Evolutionary conservation across 2,329 filamentous ascomycete species (phyloP).

Genomic region (Alternaria metachromatica): DNA sequence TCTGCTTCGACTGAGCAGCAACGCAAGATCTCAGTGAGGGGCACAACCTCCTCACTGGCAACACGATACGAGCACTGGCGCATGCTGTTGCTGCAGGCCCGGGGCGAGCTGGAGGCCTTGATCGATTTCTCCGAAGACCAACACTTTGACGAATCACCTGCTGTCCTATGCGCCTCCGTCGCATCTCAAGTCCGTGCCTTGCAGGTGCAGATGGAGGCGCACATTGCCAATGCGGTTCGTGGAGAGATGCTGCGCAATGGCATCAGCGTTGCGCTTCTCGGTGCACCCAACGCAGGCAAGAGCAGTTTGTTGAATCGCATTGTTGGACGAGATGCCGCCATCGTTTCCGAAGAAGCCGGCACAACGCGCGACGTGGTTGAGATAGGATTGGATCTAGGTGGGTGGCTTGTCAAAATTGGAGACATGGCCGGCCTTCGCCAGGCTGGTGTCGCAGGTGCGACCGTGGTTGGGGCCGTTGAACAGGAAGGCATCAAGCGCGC

Average conservation of each 20-base stretch:
- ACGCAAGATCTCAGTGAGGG: constrained; percentile 81
- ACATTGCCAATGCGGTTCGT: constrained; percentile 78
- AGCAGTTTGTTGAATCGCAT: constrained; percentile 91
- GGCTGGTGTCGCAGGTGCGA: constrained; percentile 36
- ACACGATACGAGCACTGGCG: constrained; percentile 85
- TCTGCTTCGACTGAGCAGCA: constrained; percentile 86
- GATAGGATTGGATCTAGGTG: constrained; percentile 84
- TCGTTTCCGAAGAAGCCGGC: constrained; percentile 90
- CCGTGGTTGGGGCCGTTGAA: constrained; percentile 74
- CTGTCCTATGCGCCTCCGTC: constrained; percentile 74
- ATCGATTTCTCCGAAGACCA: constrained; percentile 99
- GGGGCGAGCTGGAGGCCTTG: constrained; percentile 90
- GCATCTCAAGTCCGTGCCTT: constrained; percentile 68
- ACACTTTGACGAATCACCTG: constrained; percentile 88
- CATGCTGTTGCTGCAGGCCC: constrained; percentile 74
- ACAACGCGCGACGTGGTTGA: constrained; percentile 96
- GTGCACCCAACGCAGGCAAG: constrained; percentile 93
- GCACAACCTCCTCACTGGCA: constrained; percentile 72
- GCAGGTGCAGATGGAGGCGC: constrained; percentile 67
- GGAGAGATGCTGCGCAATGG: constrained; percentile 85
- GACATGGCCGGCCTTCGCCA: constrained; percentile 89
- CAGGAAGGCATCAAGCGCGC: constrained; percentile 89
- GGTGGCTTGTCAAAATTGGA: constrained; percentile 91
- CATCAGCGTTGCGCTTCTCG: constrained; percentile 84
- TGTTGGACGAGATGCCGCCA: constrained; percentile 90